Evolutionary conservation across 345 rosid genomes (phyloP).

Genomic region (Gossypium ekmanianum): DNA sequence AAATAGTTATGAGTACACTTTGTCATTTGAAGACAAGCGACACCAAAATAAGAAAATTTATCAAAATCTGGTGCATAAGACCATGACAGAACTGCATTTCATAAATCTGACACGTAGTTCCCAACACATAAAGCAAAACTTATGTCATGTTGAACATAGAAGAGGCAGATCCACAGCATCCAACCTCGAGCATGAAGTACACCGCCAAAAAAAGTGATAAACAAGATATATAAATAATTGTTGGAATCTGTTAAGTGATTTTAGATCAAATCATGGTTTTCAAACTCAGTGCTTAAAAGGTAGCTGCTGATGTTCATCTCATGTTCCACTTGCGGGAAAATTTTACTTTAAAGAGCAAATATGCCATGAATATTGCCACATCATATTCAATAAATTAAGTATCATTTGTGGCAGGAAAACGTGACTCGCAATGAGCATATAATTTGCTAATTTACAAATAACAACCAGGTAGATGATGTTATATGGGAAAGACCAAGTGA

Average conservation of each 20-base stretch:
- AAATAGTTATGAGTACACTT: background rate
- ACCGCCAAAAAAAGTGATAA: background rate
- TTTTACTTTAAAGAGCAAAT: background rate
- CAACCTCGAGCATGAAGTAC: background rate
- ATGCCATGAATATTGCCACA: background rate
- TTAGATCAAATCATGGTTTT: background rate
- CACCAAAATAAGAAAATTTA: background rate
- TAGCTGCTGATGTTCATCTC: background rate
- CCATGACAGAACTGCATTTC: background rate
- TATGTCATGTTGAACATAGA: background rate
- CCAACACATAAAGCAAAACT: background rate
- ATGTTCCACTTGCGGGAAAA: constrained; percentile 9
- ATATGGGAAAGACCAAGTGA: constrained; percentile 1
- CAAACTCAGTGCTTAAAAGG: background rate
- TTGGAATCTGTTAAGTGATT: background rate
- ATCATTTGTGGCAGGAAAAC: background rate
- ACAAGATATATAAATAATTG: background rate
- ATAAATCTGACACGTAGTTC: background rate
- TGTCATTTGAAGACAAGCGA: background rate
- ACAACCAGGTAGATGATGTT: background rate
- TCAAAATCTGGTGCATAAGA: constrained; percentile 3
- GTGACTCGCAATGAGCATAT: background rate
- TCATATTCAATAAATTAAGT: background rate
- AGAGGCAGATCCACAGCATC: background rate
- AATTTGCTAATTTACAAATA: background rate